Evolutionary conservation across 805 yeast species (phyloP).

Genomic region (Ascoidea tarda): DNA sequence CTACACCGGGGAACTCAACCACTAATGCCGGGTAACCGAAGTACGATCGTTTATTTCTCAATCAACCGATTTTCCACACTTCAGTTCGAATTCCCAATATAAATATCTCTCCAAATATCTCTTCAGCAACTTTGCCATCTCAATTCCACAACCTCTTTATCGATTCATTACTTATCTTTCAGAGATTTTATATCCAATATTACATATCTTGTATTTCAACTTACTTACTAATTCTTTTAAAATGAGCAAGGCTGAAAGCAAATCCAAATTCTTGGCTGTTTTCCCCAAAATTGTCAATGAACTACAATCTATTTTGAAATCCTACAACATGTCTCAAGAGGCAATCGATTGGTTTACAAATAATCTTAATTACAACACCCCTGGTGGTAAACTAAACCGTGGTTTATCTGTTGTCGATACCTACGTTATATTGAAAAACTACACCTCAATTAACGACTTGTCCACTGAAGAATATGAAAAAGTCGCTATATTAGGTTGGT

Average conservation of each 20-base stretch:
- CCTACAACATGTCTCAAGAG: slow-evolving; percentile 72
- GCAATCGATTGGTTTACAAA: slow-evolving; percentile 77
- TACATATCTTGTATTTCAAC: no score
- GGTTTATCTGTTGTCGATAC: slow-evolving; percentile 94
- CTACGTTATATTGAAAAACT: slow-evolving; percentile 62
- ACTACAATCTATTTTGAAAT: slow-evolving; percentile 40
- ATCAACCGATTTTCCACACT: no score
- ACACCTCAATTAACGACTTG: slow-evolving; percentile 43
- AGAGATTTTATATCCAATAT: no score
- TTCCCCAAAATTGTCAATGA: slow-evolving; percentile 76
- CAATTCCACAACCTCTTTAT: no score
- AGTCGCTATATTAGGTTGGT: slow-evolving; percentile 89
- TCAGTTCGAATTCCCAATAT: no score
- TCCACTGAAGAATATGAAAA: slow-evolving; percentile 58
- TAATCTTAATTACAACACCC: slow-evolving; percentile 71
- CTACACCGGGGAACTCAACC: slow-evolving; percentile 4
- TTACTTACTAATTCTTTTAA: not conserved
- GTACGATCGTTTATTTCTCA: no score
- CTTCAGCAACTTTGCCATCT: no score
- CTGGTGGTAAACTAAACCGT: slow-evolving; percentile 94
- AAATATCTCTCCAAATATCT: no score
- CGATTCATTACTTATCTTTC: no score
- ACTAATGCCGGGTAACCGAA: no score
- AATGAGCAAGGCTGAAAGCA: slow-evolving; percentile 18
- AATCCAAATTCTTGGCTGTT: slow-evolving; percentile 43